Evolutionary conservation across 495 filamentous ascomycete genomes (phyloP), one percentile per base, ranked within the genome.

Genomic region (Talaromyces ruber): DNA sequence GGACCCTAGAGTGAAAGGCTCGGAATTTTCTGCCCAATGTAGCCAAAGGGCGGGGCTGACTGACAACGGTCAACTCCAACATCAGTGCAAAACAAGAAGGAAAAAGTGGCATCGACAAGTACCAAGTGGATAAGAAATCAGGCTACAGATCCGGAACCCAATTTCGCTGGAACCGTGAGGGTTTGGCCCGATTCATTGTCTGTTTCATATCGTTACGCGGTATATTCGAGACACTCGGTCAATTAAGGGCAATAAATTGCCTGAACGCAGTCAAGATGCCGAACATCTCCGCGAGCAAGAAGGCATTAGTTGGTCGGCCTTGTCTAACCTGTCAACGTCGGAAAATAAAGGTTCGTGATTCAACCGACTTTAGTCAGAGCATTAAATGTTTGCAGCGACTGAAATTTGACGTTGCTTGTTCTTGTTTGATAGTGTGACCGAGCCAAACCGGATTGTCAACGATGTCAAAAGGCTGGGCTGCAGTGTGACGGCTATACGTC

Each of bases 321-420:
- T 71, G 69, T 53, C 68, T 63, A 39, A 71, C 67, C n/a, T 71
- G 69, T 43, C 67, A 63, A 8, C 62, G 64, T 16, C 64, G 69
- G 45, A 69, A 63, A 64, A 64, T 69, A 3, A 69, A 71, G 61
- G 68, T 67, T 4, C 3, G 34, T 60, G 66, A 66, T 70, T 26
- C 45, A 58, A 39, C 34, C 34, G 14, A 39, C 34, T 39, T 39
- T 39, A 14, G 34, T 16, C 14, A 3, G 30, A 11, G 30, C 3
- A 12, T 34, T 34, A 1, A 1, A 6, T 4, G 22, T n/a, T n/a
- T 6, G 21, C 24, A 28, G 24, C 18, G 30, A 32, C 26, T 47
- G 25, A 60, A n/a, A 3, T 30, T 29, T 22, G 14, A 29, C 30
- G 9, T 26, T 12, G 47, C 6, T 28, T 3, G 12, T 39, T 30